Evolutionary conservation across 1,139 yeast genomes (phyloP).

Genomic region (Citeromyces hawaiiensis): DNA sequence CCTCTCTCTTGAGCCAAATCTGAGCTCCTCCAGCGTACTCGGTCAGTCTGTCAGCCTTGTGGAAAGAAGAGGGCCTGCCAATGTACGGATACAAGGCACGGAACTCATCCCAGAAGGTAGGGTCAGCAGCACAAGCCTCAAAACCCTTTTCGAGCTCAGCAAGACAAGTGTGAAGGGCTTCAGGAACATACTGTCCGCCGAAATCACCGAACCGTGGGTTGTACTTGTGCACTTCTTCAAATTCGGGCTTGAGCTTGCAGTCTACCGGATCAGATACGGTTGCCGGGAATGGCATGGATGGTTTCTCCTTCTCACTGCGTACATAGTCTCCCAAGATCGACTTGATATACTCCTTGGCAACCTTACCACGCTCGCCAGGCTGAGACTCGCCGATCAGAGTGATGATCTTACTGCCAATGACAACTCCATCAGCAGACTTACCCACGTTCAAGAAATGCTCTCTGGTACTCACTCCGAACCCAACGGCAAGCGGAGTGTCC

Average conservation of each 20-base stretch:
- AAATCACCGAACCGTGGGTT: slow-evolving; percentile 82
- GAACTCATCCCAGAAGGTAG: slow-evolving; percentile 88
- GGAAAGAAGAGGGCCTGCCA: slow-evolving; percentile 93
- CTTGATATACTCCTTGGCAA: slow-evolving; percentile 55
- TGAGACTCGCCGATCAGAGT: slow-evolving; percentile 52
- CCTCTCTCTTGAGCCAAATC: slow-evolving; percentile 97
- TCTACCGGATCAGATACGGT: slow-evolving; percentile 11
- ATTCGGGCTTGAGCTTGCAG: slow-evolving; percentile 21
- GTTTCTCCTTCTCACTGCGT: slow-evolving; percentile 23
- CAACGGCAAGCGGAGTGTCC: slow-evolving; percentile 84
- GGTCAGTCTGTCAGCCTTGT: slow-evolving; percentile 79
- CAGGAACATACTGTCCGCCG: slow-evolving; percentile 99
- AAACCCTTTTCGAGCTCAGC: slow-evolving; percentile 81
- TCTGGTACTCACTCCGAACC: slow-evolving; percentile 91
- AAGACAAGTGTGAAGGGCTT: slow-evolving; percentile 83
- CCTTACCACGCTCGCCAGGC: slow-evolving; percentile 42
- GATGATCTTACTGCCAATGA: slow-evolving; percentile 81
- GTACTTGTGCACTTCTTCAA: slow-evolving; percentile 45
- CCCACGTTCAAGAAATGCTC: slow-evolving; percentile 82
- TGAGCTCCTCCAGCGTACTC: slow-evolving; percentile 93
- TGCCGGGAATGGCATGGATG: slow-evolving; percentile 13
- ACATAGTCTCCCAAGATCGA: slow-evolving; percentile 37
- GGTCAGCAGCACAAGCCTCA: slow-evolving; percentile 79
- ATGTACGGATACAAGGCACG: slow-evolving; percentile 72
- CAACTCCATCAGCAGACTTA: slow-evolving; percentile 80